Evolutionary conservation across 495 filamentous ascomycete genomes (phyloP), one percentile per base, ranked within the genome.

Genomic region (Hyaloscypha variabilis): DNA sequence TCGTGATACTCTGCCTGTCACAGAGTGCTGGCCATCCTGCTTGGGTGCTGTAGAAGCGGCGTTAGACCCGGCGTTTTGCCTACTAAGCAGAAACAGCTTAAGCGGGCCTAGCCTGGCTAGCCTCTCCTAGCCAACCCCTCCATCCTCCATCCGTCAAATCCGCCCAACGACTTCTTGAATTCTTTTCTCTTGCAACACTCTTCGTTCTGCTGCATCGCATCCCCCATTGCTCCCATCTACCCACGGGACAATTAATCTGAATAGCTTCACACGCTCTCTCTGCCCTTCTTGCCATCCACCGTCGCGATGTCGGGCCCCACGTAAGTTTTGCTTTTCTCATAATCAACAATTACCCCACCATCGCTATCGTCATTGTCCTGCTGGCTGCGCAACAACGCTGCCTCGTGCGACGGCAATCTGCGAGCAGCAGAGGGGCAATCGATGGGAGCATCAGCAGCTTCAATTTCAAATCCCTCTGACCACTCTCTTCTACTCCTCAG

Each of bases 401-500:
- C 46, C 25, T 52, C 55, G 57, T 29, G 42, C 49, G 63, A 8
- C 54, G 19, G 25, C 39, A 23, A 36, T 23, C 6, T 58, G 24
- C 34, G 10, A 19, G 17, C 46, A 30, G 64, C 57, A 60, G 31
- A 28, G 13, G 4, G 34, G 17, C 34, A 50, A 46, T 51, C 10
- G 21, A 46, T 24, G 1, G 14, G 28, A 60, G 34, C 29, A 61
- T 39, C 58, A 26, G 58, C 30, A 24, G 57, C 34, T 24, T n/a
- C 50, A 54, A 36, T 1, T 46, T 17, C 19, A 46, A 60, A 56
- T 52, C 34, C 49, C 61, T 66, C 62, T 70, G 54, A 71, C 62
- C 24, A 59, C 30, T n/a, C 3, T 24, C 59, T 46, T 66, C 31
- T 56, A 77, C 84, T 89, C 82, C 82, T 65, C 83, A 94, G 91